Evolutionary conservation across 495 filamentous ascomycete genomes (phyloP), one percentile per base, ranked within the genome.

Genomic region (Talaromyces borbonicus): DNA sequence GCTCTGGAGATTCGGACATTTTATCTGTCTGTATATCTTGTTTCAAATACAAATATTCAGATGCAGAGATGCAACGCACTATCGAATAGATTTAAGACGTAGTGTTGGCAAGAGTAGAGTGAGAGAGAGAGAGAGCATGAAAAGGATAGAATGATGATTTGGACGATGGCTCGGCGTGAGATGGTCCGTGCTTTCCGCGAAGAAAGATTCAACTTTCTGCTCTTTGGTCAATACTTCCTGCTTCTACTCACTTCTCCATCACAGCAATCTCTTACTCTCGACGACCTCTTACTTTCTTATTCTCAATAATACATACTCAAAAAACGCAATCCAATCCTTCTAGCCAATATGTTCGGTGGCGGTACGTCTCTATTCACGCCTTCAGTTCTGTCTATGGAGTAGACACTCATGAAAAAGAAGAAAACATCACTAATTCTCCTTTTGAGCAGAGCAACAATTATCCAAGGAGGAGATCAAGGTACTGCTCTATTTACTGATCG

Each of bases 381-480:
- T 5, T 40, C 19, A 26, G 31, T 8, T 5, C 6, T n/a, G n/a
- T n/a, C n/a, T n/a, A n/a, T n/a, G n/a, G n/a, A n/a, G n/a, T n/a
- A n/a, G n/a, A n/a, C n/a, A n/a, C n/a, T n/a, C n/a, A n/a, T n/a
- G n/a, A n/a, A n/a, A n/a, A n/a, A n/a, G n/a, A n/a, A n/a, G n/a
- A 23, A 25, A 8, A 27, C 9, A 30, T 25, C 35, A 44, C 43
- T 70, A 66, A 62, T 48, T 63, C 27, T 35, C 9, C 8, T 12
- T 16, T 14, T 25, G 12, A 24, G 27, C 30, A 46, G 43, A 68
- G 38, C 61, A 72, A 63, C 65, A 65, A 61, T 56, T 66, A 51
- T 69, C 67, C 53, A 61, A 63, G 56, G 66, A 71, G 60, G 60
- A 72, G 53, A 64, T 72, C 52, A 63, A 62, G 55, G 68, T 72